Percentiles rank a stretch among this genome's conserved stretches.
Conservation (phyloP, 108 stramenopile genomes). For the Thalassiosira profunda region DNA sequence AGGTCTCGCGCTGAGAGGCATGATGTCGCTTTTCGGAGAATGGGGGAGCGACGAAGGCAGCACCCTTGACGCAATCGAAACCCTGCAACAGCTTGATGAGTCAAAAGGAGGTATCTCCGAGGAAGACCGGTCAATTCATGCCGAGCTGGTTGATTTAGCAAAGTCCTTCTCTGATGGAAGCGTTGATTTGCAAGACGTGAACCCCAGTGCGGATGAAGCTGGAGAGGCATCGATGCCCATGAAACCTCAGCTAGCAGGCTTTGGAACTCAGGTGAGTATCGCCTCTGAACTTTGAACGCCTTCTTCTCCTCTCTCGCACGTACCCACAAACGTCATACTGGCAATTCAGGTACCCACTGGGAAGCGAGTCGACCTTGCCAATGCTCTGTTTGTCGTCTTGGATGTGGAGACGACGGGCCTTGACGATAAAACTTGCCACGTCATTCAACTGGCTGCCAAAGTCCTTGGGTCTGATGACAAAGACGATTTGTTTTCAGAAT, state of each 20-base stretch:
- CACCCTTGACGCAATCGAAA: neutral
- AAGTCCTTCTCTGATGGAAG: neutral
- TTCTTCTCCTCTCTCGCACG: too few relatives aligned
- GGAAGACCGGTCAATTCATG: conserved; percentile 9
- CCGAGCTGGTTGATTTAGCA: conserved; percentile 16
- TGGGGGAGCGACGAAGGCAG: neutral
- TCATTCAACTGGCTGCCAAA: conserved; percentile 48
- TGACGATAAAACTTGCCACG: conserved; percentile 14
- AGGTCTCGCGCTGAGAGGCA: conserved; percentile 24
- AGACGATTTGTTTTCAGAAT: conserved; percentile 45
- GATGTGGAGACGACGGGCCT: conserved; percentile 44
- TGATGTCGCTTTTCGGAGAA: conserved; percentile 35
- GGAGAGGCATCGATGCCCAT: neutral
- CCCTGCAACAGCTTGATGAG: conserved; percentile 9
- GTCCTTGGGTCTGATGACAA: conserved; percentile 27
- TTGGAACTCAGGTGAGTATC: neutral
- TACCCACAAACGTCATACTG: too few relatives aligned
- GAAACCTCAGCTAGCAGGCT: neutral
- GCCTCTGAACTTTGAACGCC: neutral
- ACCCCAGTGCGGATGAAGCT: too few relatives aligned
- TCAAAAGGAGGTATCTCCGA: conserved; percentile 1
- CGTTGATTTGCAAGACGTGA: neutral
- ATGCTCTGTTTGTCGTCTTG: conserved; percentile 32
- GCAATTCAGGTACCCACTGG: too few relatives aligned
- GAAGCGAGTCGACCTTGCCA: too few relatives aligned